Conservation (phyloP, 164 flowering plant genomes). For the Liriodendron chinense region DNA sequence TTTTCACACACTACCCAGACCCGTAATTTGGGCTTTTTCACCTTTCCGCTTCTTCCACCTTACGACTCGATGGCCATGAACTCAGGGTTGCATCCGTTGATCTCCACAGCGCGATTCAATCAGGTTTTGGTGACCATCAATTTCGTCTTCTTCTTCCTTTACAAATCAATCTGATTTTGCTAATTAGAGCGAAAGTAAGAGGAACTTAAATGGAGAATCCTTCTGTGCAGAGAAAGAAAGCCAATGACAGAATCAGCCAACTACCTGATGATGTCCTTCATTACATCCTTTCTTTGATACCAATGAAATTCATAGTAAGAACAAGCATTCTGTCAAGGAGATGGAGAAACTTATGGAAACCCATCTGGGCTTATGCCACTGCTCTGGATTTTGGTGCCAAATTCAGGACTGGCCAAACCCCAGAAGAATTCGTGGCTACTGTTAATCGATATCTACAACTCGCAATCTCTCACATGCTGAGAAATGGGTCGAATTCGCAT, state of each 20-base stretch:
- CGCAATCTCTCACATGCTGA: neutral
- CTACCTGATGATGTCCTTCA: slow-evolving; percentile 10
- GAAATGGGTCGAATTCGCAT: slow-evolving; percentile 9
- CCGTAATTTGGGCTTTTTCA: no score
- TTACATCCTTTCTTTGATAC: slow-evolving; percentile 8
- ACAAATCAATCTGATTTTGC: no score
- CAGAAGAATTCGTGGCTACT: neutral
- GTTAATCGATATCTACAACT: slow-evolving; percentile 6
- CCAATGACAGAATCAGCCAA: slow-evolving; percentile 1
- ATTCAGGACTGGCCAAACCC: slow-evolving; percentile 1
- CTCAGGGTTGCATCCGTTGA: no score
- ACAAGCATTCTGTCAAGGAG: slow-evolving; percentile 13
- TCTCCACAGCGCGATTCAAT: no score
- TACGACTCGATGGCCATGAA: no score
- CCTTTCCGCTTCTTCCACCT: no score
- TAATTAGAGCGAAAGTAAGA: no score
- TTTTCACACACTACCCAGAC: no score
- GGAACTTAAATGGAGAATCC: no score
- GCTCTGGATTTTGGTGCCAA: slow-evolving; percentile 1
- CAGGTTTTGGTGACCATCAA: no score
- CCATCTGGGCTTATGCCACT: neutral
- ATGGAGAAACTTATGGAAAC: slow-evolving; percentile 13
- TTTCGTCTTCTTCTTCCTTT: no score
- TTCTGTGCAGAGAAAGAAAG: no score
- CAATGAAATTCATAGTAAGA: neutral